These are phyloP conservation scores for Pinus taeda DNA, from an alignment of 75 land plant genomes.

Conservation along the genomic window DNA sequence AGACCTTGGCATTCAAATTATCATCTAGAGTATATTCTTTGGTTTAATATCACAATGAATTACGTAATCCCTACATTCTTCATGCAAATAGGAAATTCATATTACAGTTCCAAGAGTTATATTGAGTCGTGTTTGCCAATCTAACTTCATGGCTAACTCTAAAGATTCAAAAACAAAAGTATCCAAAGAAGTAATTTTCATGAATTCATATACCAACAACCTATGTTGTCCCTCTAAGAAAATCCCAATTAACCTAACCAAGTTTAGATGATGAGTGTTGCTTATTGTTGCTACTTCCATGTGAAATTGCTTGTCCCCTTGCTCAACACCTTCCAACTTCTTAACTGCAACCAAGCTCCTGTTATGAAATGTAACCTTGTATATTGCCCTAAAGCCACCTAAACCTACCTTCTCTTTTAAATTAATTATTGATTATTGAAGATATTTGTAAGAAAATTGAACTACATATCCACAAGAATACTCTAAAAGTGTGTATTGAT, in stretches of 20 bases:
- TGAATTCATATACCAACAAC: slow-evolving; percentile 19
- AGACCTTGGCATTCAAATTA: slow-evolving; percentile 78
- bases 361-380: slow-evolving; percentile 26
- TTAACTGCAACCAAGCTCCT: slow-evolving; percentile 69
- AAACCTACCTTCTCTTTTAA: slow-evolving; percentile 81
- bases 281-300: no score
- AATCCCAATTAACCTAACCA: slow-evolving; percentile 71
- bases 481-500: no score
- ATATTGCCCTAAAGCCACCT: slow-evolving; percentile 63
- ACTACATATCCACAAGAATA: slow-evolving; percentile 7
- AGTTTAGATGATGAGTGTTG: no score
- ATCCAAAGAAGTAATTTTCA: no score
- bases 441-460: no score
- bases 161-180: no score
- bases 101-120: no score
- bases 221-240: slow-evolving; percentile 74
- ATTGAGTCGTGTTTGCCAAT: no score
- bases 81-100: no score
- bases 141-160: no score
- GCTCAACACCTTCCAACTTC: slow-evolving; percentile 71
- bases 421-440: slow-evolving; percentile 37
- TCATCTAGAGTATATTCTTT: not conserved
- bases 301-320: slow-evolving; percentile 71
- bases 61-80: no score
- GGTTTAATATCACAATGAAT: no score